Conservation (phyloP, 2,329 filamentous ascomycete species). For the Blastomyces silverae region DNA sequence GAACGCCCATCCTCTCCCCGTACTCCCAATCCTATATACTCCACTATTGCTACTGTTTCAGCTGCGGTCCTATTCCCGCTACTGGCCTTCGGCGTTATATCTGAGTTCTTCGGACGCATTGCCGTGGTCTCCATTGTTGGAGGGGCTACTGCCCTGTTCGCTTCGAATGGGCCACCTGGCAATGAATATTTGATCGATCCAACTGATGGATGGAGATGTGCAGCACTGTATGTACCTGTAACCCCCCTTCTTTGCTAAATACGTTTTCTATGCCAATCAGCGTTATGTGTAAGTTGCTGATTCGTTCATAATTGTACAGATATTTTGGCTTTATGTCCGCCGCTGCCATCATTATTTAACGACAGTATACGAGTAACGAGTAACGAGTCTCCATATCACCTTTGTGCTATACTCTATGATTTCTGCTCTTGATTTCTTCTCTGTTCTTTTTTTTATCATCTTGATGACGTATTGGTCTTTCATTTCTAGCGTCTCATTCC, state of each 20-base stretch:
- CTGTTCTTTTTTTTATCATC: neutral
- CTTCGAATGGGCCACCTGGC: slow-evolving; percentile 33
- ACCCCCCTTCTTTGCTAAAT: slow-evolving; percentile 7
- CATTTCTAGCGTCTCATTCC: neutral
- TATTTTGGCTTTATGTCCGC: slow-evolving; percentile 39
- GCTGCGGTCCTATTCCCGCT: slow-evolving; percentile 52
- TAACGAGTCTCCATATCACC: neutral
- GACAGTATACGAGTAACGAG: slow-evolving; percentile 16
- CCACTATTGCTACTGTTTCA: slow-evolving; percentile 44
- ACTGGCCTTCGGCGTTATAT: slow-evolving; percentile 53
- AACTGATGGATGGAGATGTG: slow-evolving; percentile 37
- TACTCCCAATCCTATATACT: slow-evolving; percentile 28
- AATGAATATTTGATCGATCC: slow-evolving; percentile 34
- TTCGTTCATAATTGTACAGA: slow-evolving; percentile 21
- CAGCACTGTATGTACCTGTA: slow-evolving; percentile 32
- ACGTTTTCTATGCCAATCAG: neutral
- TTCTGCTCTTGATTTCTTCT: neutral
- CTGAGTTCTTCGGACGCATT: slow-evolving; percentile 52
- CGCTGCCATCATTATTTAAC: slow-evolving; percentile 36
- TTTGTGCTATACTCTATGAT: neutral
- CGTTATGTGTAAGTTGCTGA: slow-evolving; percentile 1
- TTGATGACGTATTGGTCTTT: neutral
- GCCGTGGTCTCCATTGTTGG: slow-evolving; percentile 51
- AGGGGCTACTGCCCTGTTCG: slow-evolving; percentile 40
- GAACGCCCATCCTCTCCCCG: slow-evolving; percentile 20